Conservation (phyloP, 768 basidiomycete genomes). For the Cantharellus anzutake region DNA sequence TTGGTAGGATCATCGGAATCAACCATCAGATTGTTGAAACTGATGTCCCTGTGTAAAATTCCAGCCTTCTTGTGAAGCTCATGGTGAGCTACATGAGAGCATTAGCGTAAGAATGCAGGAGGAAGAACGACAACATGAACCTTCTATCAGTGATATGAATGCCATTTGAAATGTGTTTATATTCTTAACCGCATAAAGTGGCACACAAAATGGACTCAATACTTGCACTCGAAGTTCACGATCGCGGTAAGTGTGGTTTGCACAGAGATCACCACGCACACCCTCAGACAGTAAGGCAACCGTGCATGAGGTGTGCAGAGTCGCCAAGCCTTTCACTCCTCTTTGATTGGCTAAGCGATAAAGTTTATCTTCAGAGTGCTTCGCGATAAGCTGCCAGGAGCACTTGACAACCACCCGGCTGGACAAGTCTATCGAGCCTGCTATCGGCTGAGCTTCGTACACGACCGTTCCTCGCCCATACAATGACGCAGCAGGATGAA, state of each 20-base stretch:
- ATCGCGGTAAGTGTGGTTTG: background rate
- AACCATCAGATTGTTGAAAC: background rate
- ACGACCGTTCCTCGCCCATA: no score
- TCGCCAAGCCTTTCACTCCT: background rate
- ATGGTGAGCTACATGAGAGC: background rate
- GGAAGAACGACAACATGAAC: background rate
- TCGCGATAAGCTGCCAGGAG: background rate
- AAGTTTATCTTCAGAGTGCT: background rate
- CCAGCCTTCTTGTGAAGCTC: background rate
- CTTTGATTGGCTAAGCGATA: background rate
- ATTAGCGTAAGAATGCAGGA: background rate
- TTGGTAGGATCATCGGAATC: background rate
- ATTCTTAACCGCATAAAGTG: background rate
- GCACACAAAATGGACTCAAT: background rate
- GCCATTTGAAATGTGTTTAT: background rate
- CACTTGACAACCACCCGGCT: background rate
- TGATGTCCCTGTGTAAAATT: background rate
- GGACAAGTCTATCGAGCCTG: no score
- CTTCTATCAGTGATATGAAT: background rate
- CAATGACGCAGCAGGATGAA: background rate
- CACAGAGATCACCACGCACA: background rate
- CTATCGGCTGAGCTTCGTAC: background rate
- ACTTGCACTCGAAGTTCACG: background rate
- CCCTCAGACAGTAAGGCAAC: background rate
- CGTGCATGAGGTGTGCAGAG: background rate